A percentile compares a stretch with the other conserved stretches of the same genome.
phyloP scores from a whole-genome alignment of 306 rosid species.

The Prunus dulcis region DNA sequence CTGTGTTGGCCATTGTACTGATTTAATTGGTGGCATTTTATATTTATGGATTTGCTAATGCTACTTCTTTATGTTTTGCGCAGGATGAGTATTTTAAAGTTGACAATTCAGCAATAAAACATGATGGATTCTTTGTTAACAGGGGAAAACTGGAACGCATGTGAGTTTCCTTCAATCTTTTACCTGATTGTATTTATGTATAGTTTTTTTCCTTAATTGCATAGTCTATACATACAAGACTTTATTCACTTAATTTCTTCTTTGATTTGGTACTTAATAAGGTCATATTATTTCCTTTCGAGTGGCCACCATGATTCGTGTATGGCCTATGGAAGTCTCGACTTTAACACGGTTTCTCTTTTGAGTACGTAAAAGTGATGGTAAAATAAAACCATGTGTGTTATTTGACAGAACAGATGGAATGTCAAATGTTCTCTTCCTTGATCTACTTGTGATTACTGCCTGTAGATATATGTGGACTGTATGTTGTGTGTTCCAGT shows the following conservation, averaged over 20 bases:
- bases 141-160: slow-evolving; percentile 84
- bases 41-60: slow-evolving; percentile 14
- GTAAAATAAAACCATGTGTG: neutral
- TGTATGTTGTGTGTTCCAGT: too few relatives aligned
- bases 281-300: neutral
- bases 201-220: neutral
- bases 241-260: neutral
- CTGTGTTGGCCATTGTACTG: slow-evolving; percentile 26
- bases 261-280: neutral
- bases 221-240: neutral
- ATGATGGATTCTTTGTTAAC: slow-evolving; percentile 94
- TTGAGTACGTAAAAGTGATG: neutral
- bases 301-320: too few relatives aligned
- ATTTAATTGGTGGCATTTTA: slow-evolving; percentile 10
- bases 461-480: neutral
- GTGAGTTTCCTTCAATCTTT: slow-evolving; percentile 48
- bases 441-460: neutral
- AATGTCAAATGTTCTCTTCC: neutral
- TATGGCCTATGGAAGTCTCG: neutral
- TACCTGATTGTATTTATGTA: neutral
- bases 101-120: slow-evolving; percentile 87
- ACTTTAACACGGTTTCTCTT: neutral
- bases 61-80: slow-evolving; percentile 27
- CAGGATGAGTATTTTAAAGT: slow-evolving; percentile 99
- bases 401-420: neutral